phyloP scores from a whole-genome alignment of 169 alveolate species.

The Prorocentrum cordatum region DNA sequence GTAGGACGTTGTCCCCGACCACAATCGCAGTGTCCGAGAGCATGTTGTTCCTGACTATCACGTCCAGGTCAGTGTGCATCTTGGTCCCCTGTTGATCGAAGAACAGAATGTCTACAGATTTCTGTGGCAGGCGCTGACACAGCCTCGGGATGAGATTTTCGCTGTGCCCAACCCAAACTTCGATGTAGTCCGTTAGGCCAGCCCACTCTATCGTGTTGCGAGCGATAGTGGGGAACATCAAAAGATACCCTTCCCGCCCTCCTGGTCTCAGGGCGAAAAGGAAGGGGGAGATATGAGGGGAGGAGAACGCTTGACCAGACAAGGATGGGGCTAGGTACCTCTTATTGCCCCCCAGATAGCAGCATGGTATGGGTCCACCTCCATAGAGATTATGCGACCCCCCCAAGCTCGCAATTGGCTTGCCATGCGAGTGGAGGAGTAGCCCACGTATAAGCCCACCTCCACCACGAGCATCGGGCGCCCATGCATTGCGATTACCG shows the following conservation, averaged over 20 bases:
- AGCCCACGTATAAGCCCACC: constrained; percentile 56
- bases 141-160: constrained; percentile 55
- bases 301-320: too few relatives aligned
- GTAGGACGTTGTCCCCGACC: constrained; percentile 62
- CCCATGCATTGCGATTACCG: background rate
- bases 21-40: constrained; percentile 52
- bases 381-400: constrained; percentile 53
- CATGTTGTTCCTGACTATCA: constrained; percentile 34
- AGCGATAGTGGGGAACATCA: too few relatives aligned
- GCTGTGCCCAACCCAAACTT: constrained; percentile 38
- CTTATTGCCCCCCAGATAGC: too few relatives aligned
- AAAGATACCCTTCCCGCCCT: too few relatives aligned
- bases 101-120: constrained; percentile 63
- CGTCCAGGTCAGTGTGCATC: constrained; percentile 38
- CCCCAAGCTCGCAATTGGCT: constrained; percentile 53
- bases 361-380: constrained; percentile 64
- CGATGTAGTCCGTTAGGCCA: constrained; percentile 6
- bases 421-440: constrained; percentile 60
- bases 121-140: constrained; percentile 6
- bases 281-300: too few relatives aligned
- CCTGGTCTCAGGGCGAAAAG: too few relatives aligned
- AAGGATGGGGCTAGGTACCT: too few relatives aligned
- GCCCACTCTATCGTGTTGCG: constrained; percentile 60
- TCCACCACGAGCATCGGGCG: background rate
- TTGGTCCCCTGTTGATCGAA: constrained; percentile 66